Evolutionary conservation across 2,329 filamentous ascomycete genomes (phyloP), one percentile per base, ranked within the genome.

Genomic region (Fusarium staphyleae): DNA sequence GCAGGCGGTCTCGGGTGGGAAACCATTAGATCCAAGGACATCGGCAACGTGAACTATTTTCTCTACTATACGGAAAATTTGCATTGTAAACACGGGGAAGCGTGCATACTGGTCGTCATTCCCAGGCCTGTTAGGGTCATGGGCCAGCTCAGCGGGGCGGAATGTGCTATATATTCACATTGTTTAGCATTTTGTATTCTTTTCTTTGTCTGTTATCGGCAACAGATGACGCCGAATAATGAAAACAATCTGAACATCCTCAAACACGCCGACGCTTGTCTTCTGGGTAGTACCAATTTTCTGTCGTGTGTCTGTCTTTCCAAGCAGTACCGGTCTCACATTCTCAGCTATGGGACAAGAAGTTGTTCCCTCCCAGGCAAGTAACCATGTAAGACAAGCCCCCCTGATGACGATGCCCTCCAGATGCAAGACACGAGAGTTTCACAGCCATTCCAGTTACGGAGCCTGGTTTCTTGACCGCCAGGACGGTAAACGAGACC

Each of bases 361-460:
- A 22, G 19, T 7, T 22, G n/a, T 22, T 7, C 7, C 19, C 4
- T 22, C 19, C 7, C 19, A 7, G 19, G 19, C 4, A 4, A 28
- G 19, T 14, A 43, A 18, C 13, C n/a, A n/a, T n/a, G n/a, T 30
- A 10, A 33, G 5, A 35, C 45, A 34, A 29, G 14, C 14, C 13
- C 14, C 4, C 6, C 6, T 34, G 32, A 32, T 18, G 13, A 26
- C 34, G 34, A 42, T 36, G 24, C 29, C 26, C 34, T 16, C 35
- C 36, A 14, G 10, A 47, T 57, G 43, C 40, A 28, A 60, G 48
- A 61, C 48, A 61, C 22, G 48, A 43, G 24, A 29, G 52, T 61
- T 48, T 60, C 52, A 53, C 48, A n/a, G 9, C 14, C 57, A 54
- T 57, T 61, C 57, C 43, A 30, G 42, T 35, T 10, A n/a, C 34